Conservation (phyloP, 352 stramenopile species). For the Achlya hypogyna region DNA sequence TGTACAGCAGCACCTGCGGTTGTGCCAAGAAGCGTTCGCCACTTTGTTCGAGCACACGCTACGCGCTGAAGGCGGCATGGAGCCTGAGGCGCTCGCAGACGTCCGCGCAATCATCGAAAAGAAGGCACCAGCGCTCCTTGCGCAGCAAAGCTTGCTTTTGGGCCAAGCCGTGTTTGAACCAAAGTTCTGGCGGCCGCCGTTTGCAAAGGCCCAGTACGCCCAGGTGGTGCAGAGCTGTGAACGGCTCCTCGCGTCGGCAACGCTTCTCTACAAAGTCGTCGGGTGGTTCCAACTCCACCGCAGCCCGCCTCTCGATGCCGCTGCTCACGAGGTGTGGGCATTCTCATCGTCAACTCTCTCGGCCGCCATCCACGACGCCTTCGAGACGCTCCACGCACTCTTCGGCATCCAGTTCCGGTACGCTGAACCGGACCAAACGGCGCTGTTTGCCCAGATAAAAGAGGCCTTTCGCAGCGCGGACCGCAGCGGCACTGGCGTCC, state of each 20-base stretch:
- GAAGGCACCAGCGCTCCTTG: conserved; percentile 43
- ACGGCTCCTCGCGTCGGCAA: conserved; percentile 72
- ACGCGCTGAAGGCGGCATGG: conserved; percentile 24
- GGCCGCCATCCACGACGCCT: conserved; percentile 54
- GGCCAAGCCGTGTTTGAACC: conserved; percentile 54
- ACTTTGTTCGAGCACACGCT: conserved; percentile 65
- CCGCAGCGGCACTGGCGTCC: conserved; percentile 69
- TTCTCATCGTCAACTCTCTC: too few relatives aligned
- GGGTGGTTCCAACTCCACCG: conserved; percentile 65
- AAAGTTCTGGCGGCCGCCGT: conserved; percentile 51
- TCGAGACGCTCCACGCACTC: conserved; percentile 59
- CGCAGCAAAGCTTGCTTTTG: conserved; percentile 46
- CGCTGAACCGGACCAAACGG: conserved; percentile 63
- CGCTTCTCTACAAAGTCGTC: conserved; percentile 68
- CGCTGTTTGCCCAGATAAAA: conserved; percentile 83
- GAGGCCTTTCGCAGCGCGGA: conserved; percentile 69
- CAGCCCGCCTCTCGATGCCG: too few relatives aligned
- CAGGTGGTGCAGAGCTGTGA: conserved; percentile 45
- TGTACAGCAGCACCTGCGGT: conserved; percentile 59
- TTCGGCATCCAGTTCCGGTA: conserved; percentile 70
- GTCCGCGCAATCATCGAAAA: conserved; percentile 49
- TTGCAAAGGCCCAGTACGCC: conserved; percentile 68
- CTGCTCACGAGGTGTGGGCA: too few relatives aligned
- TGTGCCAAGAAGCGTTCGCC: conserved; percentile 55
- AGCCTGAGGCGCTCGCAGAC: neutral